These are phyloP conservation scores for Penicillium sp. DNA, from an alignment of 2,329 filamentous ascomycete species.

Conservation along the genomic window DNA sequence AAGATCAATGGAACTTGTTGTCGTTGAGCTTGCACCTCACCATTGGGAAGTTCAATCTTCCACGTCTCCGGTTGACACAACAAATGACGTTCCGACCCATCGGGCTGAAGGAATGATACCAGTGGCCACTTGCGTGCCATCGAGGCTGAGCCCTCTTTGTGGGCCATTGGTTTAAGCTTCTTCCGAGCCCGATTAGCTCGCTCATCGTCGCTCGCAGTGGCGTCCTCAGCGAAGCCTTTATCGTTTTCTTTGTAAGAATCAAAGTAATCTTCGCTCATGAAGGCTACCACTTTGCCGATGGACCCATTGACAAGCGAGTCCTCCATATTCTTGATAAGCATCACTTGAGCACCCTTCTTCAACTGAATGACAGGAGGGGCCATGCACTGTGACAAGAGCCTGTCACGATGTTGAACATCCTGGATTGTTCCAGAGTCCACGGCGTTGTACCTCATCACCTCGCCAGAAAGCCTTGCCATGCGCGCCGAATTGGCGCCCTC, in stretches of 20 bases:
- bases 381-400: slow-evolving; percentile 85
- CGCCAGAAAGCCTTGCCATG: slow-evolving; percentile 68
- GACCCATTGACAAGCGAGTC: slow-evolving; percentile 92
- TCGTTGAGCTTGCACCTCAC: slow-evolving; percentile 85
- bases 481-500: slow-evolving; percentile 77
- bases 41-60: slow-evolving; percentile 96
- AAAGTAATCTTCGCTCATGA: slow-evolving; percentile 68
- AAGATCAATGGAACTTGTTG: slow-evolving; percentile 82
- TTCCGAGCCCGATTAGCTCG: slow-evolving; percentile 47
- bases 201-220: slow-evolving; percentile 46
- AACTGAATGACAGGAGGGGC: slow-evolving; percentile 74
- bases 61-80: slow-evolving; percentile 84
- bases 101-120: slow-evolving; percentile 75
- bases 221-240: slow-evolving; percentile 51
- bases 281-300: slow-evolving; percentile 76
- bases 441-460: slow-evolving; percentile 65
- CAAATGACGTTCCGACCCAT: slow-evolving; percentile 71
- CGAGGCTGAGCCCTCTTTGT: slow-evolving; percentile 47
- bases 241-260: slow-evolving; percentile 57
- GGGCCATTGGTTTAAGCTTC: slow-evolving; percentile 54
- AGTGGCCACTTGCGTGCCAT: slow-evolving; percentile 67
- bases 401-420: slow-evolving; percentile 68
- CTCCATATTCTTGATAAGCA: slow-evolving; percentile 99
- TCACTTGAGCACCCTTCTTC: slow-evolving; percentile 92
- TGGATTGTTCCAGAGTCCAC: slow-evolving; percentile 65